Conservation (phyloP, 345 rosid genomes). For the Populus euphratica region DNA sequence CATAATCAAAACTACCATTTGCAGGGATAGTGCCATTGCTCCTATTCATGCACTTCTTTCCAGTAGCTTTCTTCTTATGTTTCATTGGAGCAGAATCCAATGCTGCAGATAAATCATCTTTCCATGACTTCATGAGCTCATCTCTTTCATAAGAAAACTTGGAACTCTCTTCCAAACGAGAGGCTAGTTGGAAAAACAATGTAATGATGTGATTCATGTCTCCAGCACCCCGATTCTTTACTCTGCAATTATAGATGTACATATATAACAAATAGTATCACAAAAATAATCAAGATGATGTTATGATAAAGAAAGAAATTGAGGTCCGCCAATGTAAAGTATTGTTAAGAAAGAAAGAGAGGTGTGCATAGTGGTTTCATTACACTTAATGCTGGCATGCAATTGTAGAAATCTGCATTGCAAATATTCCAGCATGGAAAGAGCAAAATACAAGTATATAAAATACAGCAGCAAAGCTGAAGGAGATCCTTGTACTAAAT, state of each 20-base stretch:
- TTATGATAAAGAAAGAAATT: not conserved
- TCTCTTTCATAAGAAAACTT: conserved; percentile 73
- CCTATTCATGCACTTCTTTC: conserved; percentile 66
- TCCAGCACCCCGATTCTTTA: conserved; percentile 68
- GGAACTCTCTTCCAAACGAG: conserved; percentile 80
- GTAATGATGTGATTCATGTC: conserved; percentile 70
- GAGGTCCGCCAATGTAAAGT: not conserved
- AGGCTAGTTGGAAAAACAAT: conserved; percentile 81
- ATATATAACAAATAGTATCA: conserved; percentile 12
- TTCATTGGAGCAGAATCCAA: conserved; percentile 49
- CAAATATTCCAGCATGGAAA: not conserved
- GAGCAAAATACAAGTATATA: not conserved
- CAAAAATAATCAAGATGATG: not conserved
- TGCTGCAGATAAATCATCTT: conserved; percentile 57
- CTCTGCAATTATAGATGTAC: conserved; percentile 43
- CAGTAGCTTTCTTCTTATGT: conserved; percentile 60
- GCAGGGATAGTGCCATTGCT: conserved; percentile 45
- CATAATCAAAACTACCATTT: conserved; percentile 56
- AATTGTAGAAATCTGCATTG: not conserved
- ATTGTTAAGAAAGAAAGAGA: not conserved
- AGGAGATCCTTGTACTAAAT: not conserved
- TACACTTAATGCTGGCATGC: not conserved
- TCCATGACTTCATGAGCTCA: conserved; percentile 77
- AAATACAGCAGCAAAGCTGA: not conserved
- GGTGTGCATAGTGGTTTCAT: not conserved